These are phyloP conservation scores for Leucosporidium scottii DNA, from an alignment of 768 basidiomycete species.

Conservation along the genomic window DNA sequence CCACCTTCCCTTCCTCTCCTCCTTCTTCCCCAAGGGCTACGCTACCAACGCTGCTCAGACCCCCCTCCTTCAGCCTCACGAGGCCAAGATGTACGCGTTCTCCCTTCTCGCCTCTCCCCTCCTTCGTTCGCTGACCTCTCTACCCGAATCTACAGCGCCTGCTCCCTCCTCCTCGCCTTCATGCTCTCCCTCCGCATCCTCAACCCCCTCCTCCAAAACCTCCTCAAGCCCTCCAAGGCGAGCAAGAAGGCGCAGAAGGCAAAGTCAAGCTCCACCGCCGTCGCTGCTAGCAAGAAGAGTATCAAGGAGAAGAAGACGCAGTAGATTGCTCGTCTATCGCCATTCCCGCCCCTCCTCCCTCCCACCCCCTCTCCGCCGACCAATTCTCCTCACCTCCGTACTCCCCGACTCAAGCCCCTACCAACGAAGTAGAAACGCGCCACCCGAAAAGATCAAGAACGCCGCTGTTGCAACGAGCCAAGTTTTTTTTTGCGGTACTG, in stretches of 20 bases:
- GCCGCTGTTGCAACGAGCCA: no score
- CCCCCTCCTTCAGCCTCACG: slow-evolving; percentile 16
- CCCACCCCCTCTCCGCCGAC: not conserved
- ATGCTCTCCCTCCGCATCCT: slow-evolving; percentile 22
- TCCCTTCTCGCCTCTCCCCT: no score
- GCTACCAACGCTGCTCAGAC: not conserved
- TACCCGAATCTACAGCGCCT: slow-evolving; percentile 6
- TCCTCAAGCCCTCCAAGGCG: not conserved
- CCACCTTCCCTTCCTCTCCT: slow-evolving; percentile 12
- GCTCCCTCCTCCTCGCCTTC: slow-evolving; percentile 24
- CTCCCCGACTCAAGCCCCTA: not conserved
- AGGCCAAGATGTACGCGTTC: slow-evolving; percentile 29
- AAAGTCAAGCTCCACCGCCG: slow-evolving; percentile 5
- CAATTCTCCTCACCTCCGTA: not conserved
- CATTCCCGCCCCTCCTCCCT: no score
- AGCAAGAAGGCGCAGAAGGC: slow-evolving; percentile 2
- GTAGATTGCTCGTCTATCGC: not conserved
- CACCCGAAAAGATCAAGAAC: no score
- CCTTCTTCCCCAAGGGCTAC: slow-evolving; percentile 28
- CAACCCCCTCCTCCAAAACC: not conserved
- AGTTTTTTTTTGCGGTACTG: no score
- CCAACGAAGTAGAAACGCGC: no score
- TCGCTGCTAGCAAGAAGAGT: not conserved
- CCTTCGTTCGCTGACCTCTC: no score
- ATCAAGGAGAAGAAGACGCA: slow-evolving; percentile 18